Conservation (phyloP, 495 filamentous ascomycete genomes). For the Aspergillus nanangensis region DNA sequence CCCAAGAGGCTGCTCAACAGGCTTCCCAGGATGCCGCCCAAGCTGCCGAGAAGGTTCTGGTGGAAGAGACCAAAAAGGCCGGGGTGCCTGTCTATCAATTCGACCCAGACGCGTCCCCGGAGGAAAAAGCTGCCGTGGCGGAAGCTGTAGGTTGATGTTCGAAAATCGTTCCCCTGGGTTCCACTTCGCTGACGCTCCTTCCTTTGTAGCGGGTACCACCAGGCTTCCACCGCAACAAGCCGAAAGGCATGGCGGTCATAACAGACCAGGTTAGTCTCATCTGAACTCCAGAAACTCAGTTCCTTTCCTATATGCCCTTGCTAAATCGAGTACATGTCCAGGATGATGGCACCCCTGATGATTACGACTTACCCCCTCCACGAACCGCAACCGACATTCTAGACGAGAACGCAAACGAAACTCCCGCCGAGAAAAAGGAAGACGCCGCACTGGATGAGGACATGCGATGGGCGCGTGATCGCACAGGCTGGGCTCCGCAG, state of each 20-base stretch:
- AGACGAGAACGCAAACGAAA: slow-evolving; percentile 28
- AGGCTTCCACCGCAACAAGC: slow-evolving; percentile 62
- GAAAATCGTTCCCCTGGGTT: too few species aligned
- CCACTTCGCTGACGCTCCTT: slow-evolving; percentile 12
- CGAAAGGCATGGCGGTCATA: slow-evolving; percentile 62
- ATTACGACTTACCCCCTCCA: slow-evolving; percentile 75
- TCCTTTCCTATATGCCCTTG: too few species aligned
- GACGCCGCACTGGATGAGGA: slow-evolving; percentile 53
- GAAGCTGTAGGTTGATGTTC: slow-evolving; percentile 76
- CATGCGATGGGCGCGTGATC: slow-evolving; percentile 59
- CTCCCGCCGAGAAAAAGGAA: slow-evolving; percentile 40
- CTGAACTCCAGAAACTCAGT: too few species aligned
- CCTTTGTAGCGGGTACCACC: slow-evolving; percentile 49
- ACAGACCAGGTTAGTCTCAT: slow-evolving; percentile 60
- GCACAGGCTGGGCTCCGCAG: slow-evolving; percentile 83
- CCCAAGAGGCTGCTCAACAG: slow-evolving; percentile 53
- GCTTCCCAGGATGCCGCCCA: slow-evolving; percentile 57
- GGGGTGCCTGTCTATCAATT: slow-evolving; percentile 80
- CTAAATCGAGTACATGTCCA: too few species aligned
- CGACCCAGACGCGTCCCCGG: slow-evolving; percentile 77
- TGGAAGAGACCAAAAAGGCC: slow-evolving; percentile 69
- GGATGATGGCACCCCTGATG: slow-evolving; percentile 63
- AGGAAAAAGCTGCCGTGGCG: slow-evolving; percentile 77
- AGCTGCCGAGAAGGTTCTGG: slow-evolving; percentile 62
- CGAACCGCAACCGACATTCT: slow-evolving; percentile 61